Evolutionary conservation across 2,329 filamentous ascomycete genomes (phyloP), one percentile per base, ranked within the genome.

Genomic region (Xylariaceae sp.): DNA sequence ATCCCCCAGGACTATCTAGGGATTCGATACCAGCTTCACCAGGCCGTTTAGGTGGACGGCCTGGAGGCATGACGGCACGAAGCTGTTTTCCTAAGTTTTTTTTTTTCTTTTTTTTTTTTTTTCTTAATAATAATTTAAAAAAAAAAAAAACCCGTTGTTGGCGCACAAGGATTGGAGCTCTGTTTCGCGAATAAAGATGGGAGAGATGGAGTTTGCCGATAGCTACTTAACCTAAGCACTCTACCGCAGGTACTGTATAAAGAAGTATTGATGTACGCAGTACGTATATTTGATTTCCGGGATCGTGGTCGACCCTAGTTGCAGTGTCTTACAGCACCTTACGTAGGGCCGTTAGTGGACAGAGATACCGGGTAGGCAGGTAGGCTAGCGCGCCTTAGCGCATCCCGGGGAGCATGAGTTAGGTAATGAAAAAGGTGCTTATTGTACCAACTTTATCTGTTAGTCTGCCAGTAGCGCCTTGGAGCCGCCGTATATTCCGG

Each of bases 1-100:
- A 66, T 70, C 80, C 82, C 55, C 69, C 59, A 41, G 58, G 26
- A 62, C 57, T 72, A 55, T 80, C 76, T 60, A 64, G 64, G 54
- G 65, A 52, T 40, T 66, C 65, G 57, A 67, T 60, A 54, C 75
- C 65, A 64, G 71, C 71, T 51, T 78, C 75, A 62, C 73, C 73
- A 63, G 76, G 71, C 63, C 79, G 75, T 70, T 81, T 80, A 29
- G 69, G 69, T 45, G 74, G 73, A 61, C 76, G 74, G 66, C 73
- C 73, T 67, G 71, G 69, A 68, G 73, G 74, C 74, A 76, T 76
- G 57, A 63, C 66, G 60, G 57, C 57, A 58, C 60, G 54, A 60
- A 60, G 54, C 44, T 56, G 50, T 44, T 26, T 26, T 26, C n/a
- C n/a, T n/a, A n/a, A n/a, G n/a, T 26, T 26, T 26, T 26, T 26